Evolutionary conservation across 2,329 filamentous ascomycete genomes (phyloP).

Genomic region (Akanthomyces dipterigenus): DNA sequence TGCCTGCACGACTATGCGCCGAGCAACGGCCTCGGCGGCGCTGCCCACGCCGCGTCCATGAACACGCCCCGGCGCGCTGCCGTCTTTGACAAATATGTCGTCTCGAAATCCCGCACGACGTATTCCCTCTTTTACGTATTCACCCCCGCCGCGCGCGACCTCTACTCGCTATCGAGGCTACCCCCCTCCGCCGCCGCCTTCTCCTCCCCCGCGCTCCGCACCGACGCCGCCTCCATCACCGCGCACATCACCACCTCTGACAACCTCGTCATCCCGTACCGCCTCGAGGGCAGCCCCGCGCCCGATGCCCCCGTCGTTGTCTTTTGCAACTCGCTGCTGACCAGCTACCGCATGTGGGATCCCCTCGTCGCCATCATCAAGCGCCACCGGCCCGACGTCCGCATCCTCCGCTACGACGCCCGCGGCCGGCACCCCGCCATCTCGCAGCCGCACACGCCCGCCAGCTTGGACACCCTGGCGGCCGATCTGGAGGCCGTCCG

Average conservation of each 20-base stretch:
- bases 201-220: constrained; percentile 46
- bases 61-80: constrained; percentile 55
- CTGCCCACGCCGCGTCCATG: constrained; percentile 56
- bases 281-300: constrained; percentile 64
- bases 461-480: constrained; percentile 59
- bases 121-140: constrained; percentile 78
- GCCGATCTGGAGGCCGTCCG: constrained; percentile 62
- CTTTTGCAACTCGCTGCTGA: constrained; percentile 75
- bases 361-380: constrained; percentile 59
- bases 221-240: constrained; percentile 48
- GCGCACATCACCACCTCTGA: constrained; percentile 65
- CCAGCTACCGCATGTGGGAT: constrained; percentile 76
- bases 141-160: constrained; percentile 64
- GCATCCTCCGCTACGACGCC: constrained; percentile 69
- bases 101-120: constrained; percentile 47
- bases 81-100: constrained; percentile 53
- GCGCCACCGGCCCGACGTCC: constrained; percentile 53
- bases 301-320: constrained; percentile 65
- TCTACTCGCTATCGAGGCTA: constrained; percentile 48
- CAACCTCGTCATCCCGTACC: constrained; percentile 62
- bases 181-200: constrained; percentile 42
- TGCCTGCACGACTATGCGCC: constrained; percentile 67
- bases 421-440: constrained; percentile 59
- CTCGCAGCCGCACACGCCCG: constrained; percentile 40
- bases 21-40: constrained; percentile 58